Evolutionary conservation across 768 basidiomycete genomes (phyloP), one percentile per base, ranked within the genome.

Genomic region (Cystobasidium tubakii): DNA sequence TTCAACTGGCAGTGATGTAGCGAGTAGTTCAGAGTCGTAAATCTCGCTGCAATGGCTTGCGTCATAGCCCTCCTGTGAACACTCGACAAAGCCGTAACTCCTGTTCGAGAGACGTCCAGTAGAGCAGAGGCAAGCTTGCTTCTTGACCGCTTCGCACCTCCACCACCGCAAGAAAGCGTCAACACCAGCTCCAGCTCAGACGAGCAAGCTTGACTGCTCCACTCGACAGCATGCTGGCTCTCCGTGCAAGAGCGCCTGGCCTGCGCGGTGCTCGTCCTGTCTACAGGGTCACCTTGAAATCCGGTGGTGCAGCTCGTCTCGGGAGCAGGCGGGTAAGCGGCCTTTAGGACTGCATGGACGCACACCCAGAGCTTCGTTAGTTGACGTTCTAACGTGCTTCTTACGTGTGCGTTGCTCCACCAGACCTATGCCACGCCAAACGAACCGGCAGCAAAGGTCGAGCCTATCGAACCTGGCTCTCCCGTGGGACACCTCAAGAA

Each of bases 401-500:
- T 60, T 25, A 27, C 29, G 57, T 34, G 6, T 29, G 9, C 21
- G 33, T 25, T 10, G 7, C 33, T n/a, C 53, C n/a, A 6, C 13
- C 27, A 60, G 57, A 60, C 57, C 57, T 60, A 60, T 34, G 57
- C 27, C 21, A 29, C 57, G 21, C 29, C 57, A 15, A 60, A 60
- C 33, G 23, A 60, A 31, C 57, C 57, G 33, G 57, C 29, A 12
- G 57, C 23, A 3, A 60, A 34, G 23, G 57, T 60, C 57, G 57
- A 60, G 57, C 66, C 66, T 31, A 67, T 67, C 29, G 44, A 33
- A 21, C 39, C 66, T n/a, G 25, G 31, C 10, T 42, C 66, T 46
- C 66, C 66, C 53, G 33, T 60, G 1, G 69, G 33, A 7, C 50
- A 71, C 33, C 29, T 55, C 42, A 71, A 33, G 25, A 71, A 71